Percentiles rank a stretch among this genome's conserved stretches.
Conservation (phyloP, 163 green algal species). For the Volvox carteri region DNA sequence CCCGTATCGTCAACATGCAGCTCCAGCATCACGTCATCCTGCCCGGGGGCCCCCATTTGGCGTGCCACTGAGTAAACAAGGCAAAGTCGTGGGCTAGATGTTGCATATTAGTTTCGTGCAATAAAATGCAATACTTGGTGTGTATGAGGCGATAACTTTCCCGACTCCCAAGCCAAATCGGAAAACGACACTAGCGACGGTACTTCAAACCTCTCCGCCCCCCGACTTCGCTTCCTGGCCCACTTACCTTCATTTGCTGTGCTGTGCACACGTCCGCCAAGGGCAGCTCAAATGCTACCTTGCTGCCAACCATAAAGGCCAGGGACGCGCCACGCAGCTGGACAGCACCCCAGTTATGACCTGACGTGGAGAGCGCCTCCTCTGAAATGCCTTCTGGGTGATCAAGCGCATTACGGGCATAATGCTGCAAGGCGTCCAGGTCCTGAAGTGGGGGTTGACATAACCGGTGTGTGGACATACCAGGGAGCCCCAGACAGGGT, state of each 20-base stretch:
- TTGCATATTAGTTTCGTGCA: too few species aligned
- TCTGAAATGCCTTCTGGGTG: constrained; percentile 59
- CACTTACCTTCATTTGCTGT: constrained; percentile 45
- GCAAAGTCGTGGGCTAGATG: too few species aligned
- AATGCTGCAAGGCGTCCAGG: constrained; percentile 53
- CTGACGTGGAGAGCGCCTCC: constrained; percentile 61
- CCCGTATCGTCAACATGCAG: constrained; percentile 85
- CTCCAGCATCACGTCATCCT: constrained; percentile 87
- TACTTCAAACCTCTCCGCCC: too few species aligned
- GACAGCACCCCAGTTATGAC: constrained; percentile 86
- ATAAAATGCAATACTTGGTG: too few species aligned
- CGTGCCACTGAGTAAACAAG: too few species aligned
- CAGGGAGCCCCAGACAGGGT: too few species aligned
- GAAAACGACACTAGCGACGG: too few species aligned
- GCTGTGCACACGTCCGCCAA: constrained; percentile 80
- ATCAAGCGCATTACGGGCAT: constrained; percentile 39
- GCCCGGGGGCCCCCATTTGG: too few species aligned
- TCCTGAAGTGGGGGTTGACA: constrained; percentile 48
- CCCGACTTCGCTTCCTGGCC: too few species aligned
- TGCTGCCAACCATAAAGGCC: constrained; percentile 80
- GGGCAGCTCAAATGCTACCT: constrained; percentile 81
- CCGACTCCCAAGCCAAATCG: too few species aligned
- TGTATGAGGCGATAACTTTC: too few species aligned
- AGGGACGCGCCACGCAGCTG: constrained; percentile 76
- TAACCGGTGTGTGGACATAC: not conserved